Conservation (phyloP, 179 eudicot species). For the Spergularia azorica region DNA sequence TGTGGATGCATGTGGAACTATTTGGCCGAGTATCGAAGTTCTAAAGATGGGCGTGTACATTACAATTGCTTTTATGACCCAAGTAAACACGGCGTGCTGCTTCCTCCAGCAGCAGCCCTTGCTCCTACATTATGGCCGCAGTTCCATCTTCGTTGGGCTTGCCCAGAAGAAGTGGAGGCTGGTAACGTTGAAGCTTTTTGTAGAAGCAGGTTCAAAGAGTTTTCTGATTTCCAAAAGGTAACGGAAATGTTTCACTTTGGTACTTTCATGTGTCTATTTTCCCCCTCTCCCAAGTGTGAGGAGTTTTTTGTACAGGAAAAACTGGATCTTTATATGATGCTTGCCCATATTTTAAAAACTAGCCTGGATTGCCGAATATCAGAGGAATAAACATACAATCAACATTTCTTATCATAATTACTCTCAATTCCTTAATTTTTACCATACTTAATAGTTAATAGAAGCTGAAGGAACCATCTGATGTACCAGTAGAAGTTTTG, state of each 20-base stretch:
- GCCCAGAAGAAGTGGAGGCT: slow-evolving; percentile 82
- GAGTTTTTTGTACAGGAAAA: not conserved
- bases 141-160: slow-evolving; percentile 96
- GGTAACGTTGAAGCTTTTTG: slow-evolving; percentile 80
- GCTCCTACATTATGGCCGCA: slow-evolving; percentile 99
- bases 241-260: slow-evolving; percentile 10
- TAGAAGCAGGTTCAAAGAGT: slow-evolving; percentile 61
- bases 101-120: slow-evolving; percentile 98
- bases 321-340: not conserved
- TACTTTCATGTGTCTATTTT: not conserved
- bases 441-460: not conserved
- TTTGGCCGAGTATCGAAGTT: slow-evolving; percentile 72
- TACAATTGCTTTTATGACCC: slow-evolving; percentile 82
- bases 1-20: slow-evolving; percentile 92
- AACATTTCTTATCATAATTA: slow-evolving; percentile 1
- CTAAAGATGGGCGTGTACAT: slow-evolving; percentile 74
- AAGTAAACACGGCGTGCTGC: slow-evolving; percentile 60
- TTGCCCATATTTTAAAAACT: not conserved
- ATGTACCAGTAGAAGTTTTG: not conserved
- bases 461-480: not conserved
- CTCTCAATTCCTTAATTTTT: not conserved
- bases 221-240: slow-evolving; percentile 88
- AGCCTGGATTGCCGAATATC: not conserved
- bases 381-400: not conserved
- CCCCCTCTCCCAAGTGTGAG: not conserved